phyloP scores from a whole-genome alignment of 768 basidiomycete species.

The Mycena galericulata region DNA sequence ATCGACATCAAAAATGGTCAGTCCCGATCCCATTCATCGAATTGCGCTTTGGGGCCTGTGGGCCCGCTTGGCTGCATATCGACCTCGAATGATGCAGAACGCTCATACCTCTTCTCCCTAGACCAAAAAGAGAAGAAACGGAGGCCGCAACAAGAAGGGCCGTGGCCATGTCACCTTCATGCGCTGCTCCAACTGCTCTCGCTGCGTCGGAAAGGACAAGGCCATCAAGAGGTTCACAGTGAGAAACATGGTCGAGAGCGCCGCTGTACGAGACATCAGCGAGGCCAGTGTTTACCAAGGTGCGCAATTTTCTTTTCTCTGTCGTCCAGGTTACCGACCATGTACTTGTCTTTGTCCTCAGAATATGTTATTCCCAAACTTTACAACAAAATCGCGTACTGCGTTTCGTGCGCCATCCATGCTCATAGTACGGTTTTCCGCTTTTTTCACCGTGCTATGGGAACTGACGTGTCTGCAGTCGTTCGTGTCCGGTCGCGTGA shows the following conservation, averaged over 20 bases:
- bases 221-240: constrained; percentile 99
- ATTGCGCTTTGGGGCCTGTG: no score
- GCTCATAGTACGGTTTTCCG: constrained; percentile 81
- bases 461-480: constrained; percentile 60
- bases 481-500: constrained; percentile 97
- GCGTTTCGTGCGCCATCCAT: constrained; percentile 99
- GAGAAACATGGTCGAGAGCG: constrained; percentile 99
- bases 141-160: constrained; percentile 99
- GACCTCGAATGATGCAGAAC: no score
- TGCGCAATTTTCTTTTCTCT: constrained; percentile 50
- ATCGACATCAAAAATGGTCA: no score
- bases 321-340: background rate
- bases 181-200: constrained; percentile 99
- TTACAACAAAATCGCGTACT: constrained; percentile 99
- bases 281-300: constrained; percentile 95
- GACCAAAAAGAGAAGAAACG: constrained; percentile 99
- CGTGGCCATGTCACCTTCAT: constrained; percentile 96
- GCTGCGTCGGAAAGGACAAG: constrained; percentile 98
- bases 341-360: constrained; percentile 45
- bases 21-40: no score
- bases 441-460: background rate
- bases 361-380: constrained; percentile 97
- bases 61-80: no score
- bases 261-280: constrained; percentile 96
- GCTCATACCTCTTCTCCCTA: constrained; percentile 45